Evolutionary conservation across 2,329 filamentous ascomycete species (phyloP), one percentile per base, ranked within the genome.

Genomic region (Aaosphaeria arxii): DNA sequence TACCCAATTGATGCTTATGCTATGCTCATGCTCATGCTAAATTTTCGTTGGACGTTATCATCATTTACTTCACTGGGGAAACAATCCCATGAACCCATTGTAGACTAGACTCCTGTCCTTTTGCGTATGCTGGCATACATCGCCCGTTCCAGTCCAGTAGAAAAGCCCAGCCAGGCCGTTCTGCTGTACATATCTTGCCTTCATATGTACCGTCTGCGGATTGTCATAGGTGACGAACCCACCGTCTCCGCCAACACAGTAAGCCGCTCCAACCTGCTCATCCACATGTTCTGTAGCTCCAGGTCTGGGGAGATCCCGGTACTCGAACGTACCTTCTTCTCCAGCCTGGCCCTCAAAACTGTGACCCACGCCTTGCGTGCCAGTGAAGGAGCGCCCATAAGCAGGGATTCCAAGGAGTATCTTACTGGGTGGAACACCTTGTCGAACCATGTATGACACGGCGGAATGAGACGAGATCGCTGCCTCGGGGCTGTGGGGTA

Each of bases 161-260:
- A 91, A 92, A 6, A 94, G 71, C 0, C 89, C 89, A 30, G 85
- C 88, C 13, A 94, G 74, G 30, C 81, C 80, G 58, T 86, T 85
- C 58, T 87, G 80, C 59, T 83, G 86, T 67, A 85, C 88, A 66
- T 86, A 92, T 5, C 77, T 74, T 1, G 86, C 89, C 72, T 94
- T 94, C 67, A 84, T 80, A 68, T 80, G 79, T 32, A 92, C 88
- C 3, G 88, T 91, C 40, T 85, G 81, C 4, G 86, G 83, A 55
- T 87, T 91, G 67, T 94, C 89, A 65, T 92, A 94, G 2, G 82
- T 86, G 39, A 92, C 82, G 56, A 91, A 91, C 0, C 87, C 88
- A 3, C 86, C 86, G 58, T 90, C 87, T 1, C 80, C 84, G 5
- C 87, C 87, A 31, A 83, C 72, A 58, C 87, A 92, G 58, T 82